phyloP scores from a whole-genome alignment of 2,329 filamentous ascomycete species.

The Monosporascus cannonballus region DNA sequence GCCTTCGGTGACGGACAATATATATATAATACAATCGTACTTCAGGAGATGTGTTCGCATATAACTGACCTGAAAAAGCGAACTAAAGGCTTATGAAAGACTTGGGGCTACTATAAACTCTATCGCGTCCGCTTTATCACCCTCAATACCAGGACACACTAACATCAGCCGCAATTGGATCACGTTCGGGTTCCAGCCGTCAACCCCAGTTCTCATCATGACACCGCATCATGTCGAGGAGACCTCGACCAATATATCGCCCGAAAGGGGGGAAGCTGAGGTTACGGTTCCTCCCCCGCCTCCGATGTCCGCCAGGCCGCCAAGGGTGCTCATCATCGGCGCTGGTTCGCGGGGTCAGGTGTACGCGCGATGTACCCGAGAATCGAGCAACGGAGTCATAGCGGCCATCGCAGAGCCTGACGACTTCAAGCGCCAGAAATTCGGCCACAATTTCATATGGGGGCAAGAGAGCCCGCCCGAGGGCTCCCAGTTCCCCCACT shows the following conservation, averaged over 20 bases:
- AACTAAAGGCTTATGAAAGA: no score
- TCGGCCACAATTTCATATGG: slow-evolving; percentile 73
- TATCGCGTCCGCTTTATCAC: no score
- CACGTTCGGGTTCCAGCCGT: no score
- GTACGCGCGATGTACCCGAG: slow-evolving; percentile 64
- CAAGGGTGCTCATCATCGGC: slow-evolving; percentile 72
- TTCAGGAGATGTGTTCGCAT: no score
- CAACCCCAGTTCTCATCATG: slow-evolving; percentile 11
- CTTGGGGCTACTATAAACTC: no score
- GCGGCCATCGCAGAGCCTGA: slow-evolving; percentile 78
- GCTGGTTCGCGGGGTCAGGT: slow-evolving; percentile 72
- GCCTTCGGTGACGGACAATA: no score
- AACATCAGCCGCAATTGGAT: no score
- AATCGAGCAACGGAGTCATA: slow-evolving; percentile 61
- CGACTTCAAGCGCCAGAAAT: slow-evolving; percentile 64
- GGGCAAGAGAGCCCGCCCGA: slow-evolving; percentile 39
- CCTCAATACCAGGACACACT: no score
- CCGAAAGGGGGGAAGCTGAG: slow-evolving; percentile 14
- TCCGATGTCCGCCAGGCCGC: slow-evolving; percentile 41
- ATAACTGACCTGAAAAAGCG: no score
- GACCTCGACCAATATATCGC: slow-evolving; percentile 1
- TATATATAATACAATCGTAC: no score
- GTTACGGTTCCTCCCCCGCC: slow-evolving; percentile 33
- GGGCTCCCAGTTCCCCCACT: slow-evolving; percentile 66
- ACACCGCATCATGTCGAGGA: slow-evolving; percentile 19